These are phyloP conservation scores for Silybum marianum DNA, from an alignment of 129 eudicot genomes.

Conservation along the genomic window DNA sequence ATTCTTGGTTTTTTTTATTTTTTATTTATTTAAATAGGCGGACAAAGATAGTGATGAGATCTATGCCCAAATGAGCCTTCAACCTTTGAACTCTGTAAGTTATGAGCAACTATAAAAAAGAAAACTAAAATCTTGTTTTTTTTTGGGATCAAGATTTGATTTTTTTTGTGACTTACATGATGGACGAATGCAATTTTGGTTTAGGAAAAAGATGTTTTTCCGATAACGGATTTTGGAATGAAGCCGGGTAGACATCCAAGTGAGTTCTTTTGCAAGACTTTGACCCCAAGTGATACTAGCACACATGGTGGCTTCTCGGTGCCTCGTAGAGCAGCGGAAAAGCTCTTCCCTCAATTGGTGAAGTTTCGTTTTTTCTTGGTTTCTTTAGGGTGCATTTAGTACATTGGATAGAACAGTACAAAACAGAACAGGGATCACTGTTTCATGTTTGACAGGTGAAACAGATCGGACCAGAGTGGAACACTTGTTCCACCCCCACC, in stretches of 20 bases:
- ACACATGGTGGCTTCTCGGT: slow-evolving; percentile 94
- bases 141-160: background rate
- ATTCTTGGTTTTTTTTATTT: slow-evolving; percentile 1
- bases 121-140: background rate
- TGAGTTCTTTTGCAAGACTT: slow-evolving; percentile 85
- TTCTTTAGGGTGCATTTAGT: background rate
- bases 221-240: slow-evolving; percentile 63
- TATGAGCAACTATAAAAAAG: background rate
- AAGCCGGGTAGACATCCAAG: slow-evolving; percentile 69
- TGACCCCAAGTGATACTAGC: slow-evolving; percentile 90
- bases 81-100: slow-evolving; percentile 76
- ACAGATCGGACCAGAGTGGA: too few relatives aligned
- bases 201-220: slow-evolving; percentile 80
- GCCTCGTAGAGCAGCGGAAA: slow-evolving; percentile 89
- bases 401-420: too few relatives aligned
- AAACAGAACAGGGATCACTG: too few relatives aligned
- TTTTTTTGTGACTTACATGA: background rate
- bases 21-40: slow-evolving; percentile 45
- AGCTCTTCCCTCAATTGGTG: slow-evolving; percentile 85
- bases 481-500: too few relatives aligned
- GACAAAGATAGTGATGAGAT: slow-evolving; percentile 89
- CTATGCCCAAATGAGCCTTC: slow-evolving; percentile 86
- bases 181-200: background rate
- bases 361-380: slow-evolving; percentile 7
- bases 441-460: too few relatives aligned